Evolutionary conservation across 202 grass and related monocot genomes (phyloP), one percentile per base, ranked within the genome.

Genomic region (Dendrocalamus latiflorus): DNA sequence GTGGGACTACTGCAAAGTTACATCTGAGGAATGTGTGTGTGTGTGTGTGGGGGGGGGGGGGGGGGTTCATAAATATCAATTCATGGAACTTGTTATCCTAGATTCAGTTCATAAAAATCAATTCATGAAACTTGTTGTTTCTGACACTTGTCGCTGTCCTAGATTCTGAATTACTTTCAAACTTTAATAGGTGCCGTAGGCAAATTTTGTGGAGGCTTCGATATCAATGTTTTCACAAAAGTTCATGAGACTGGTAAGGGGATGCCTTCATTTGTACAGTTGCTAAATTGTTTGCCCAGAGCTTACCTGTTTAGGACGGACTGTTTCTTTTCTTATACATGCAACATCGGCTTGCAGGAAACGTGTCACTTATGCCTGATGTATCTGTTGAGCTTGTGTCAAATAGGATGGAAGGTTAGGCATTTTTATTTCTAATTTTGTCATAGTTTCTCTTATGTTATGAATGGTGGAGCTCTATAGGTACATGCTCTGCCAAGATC

Each of bases 141-240:
- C 26, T 77, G 36, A 76, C 57, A 24, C 28, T 71, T 64, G 16
- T 15, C 8, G 0, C 6, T 69, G 14, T 65, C 54, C 74, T 87
- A 22, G 72, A 50, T 77, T 79, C 51, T 83, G 22, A 89, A n/a
- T 83, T 86, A 12, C 34, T 12, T 45, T 65, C 59, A 6, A 60
- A 69, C 14, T 47, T 59, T 36, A 72, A 56, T 77, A 99, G 93
- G 97, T 74, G 55, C 83, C 1, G 75, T 39, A 60, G 93, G 89
- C 56, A 97, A 84, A 54, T 97, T 99, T 68, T 94, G 87, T 6
- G 91, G 91, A 82, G 96, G 96, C 56, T 98, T 98, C 18, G 96
- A 98, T 84, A 98, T 98, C 57, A 98, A 93, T 70, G 65, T 98
- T 62, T 98, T 98, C 56, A 72, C 81, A 26, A 53, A 90, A 68